Evolutionary conservation across 345 rosid species (phyloP).

Genomic region (Hevea brasiliensis): DNA sequence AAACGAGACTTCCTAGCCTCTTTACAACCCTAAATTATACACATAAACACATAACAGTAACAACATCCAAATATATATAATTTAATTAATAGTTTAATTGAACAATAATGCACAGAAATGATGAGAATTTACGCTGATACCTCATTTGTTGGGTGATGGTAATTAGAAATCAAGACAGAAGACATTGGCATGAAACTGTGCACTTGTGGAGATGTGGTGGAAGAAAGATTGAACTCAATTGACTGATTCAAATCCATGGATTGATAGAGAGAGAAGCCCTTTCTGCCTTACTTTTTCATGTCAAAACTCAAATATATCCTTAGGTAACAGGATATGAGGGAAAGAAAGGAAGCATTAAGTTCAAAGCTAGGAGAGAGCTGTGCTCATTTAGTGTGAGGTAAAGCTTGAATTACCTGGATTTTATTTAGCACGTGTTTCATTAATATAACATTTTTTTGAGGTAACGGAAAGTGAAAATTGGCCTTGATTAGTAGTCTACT

Average conservation of each 20-base stretch:
- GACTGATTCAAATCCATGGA: constrained; percentile 31
- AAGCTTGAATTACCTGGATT: no score
- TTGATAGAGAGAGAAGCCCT: not conserved
- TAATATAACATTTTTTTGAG: no score
- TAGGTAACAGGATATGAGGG: no score
- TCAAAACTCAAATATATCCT: not conserved
- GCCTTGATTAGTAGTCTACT: no score
- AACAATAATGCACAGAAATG: not conserved
- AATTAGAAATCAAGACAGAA: not conserved
- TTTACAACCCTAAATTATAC: constrained; percentile 4
- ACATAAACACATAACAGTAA: no score
- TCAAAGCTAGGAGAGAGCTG: no score
- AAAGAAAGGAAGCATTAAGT: no score
- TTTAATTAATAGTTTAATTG: not conserved
- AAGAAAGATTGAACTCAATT: constrained; percentile 7
- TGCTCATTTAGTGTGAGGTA: no score
- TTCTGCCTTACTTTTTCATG: not conserved
- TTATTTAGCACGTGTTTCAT: no score
- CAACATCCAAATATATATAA: not conserved
- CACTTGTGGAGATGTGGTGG: constrained; percentile 10
- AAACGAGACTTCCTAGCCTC: not conserved
- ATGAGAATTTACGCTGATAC: not conserved
- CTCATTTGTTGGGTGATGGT: not conserved
- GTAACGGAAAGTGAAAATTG: no score
- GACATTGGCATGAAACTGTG: constrained; percentile 8